Evolutionary conservation across 1,284 basidiomycete species (phyloP), one percentile per base, ranked within the genome.

Genomic region (Puccinia triticina): DNA sequence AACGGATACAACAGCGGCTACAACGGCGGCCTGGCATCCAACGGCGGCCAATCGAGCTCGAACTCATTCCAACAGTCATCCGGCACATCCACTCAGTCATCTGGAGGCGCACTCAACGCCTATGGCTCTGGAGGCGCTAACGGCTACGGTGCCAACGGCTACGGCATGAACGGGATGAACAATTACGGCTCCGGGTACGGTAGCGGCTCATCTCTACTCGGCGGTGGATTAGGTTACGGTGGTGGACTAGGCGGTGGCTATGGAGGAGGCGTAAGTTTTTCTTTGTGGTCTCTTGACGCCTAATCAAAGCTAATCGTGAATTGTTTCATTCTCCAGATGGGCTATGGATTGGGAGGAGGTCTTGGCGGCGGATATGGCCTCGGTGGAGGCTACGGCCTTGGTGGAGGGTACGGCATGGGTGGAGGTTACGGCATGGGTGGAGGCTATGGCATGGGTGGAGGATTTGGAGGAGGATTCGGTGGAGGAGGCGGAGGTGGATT

Each of bases 11-110:
- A 72, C 48, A 12, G 29, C 2, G 69, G 69, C 2, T 72, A 29
- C 48, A 48, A 50, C 8, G 69, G 69, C 4, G 69, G 69, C 21
- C 43, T 12, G n/a, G 43, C 43, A 0, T 1, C 43, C n/a, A 72
- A 50, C 48, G 43, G 26, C 4, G 69, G 69, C 11, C 69, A 72
- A 46, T 50, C 69, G 11, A 72, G 69, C 48, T 72, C 69, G 5
- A 72, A 23, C 43, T 72, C 69, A 46, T 72, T 72, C 69, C 69
- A 72, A 29, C 69, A 72, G 46, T 72, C 69, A 16, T 72, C 69
- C 1, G 69, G 69, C 29, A 72, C 69, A 46, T 50, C 43, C n/a
- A 50, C 43, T 16, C 69, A 72, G 26, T 72, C 69, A n/a, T 72
- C 69, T 2, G 46, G 46, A n/a, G 69, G 43, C 3, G 69, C 69